A percentile compares a stretch with the other conserved stretches of the same genome.
phyloP scores from a whole-genome alignment of 2,329 filamentous ascomycete genomes.

The Chaetomium sp. region DNA sequence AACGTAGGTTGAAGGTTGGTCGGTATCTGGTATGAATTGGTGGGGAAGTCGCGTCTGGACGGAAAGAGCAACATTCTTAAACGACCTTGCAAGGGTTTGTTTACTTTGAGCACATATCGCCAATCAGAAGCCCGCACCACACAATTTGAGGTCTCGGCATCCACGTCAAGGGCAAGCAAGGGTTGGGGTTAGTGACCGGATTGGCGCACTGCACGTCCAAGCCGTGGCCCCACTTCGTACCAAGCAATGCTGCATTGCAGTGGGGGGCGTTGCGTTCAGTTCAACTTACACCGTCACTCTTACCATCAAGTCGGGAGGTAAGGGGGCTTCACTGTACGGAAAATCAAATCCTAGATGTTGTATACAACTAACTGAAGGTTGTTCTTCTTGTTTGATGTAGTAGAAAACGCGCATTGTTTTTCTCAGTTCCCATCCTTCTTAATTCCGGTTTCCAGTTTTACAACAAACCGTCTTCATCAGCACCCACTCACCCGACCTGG shows the following conservation, averaged over 20 bases:
- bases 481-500: not conserved
- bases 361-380: not conserved
- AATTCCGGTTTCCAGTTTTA: not conserved
- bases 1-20: not conserved
- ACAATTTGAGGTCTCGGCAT: conserved; percentile 3
- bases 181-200: not conserved
- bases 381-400: not conserved
- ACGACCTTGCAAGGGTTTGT: conserved; percentile 32
- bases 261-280: not conserved
- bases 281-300: not conserved
- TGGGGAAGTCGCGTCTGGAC: conserved; percentile 29
- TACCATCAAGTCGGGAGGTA: not conserved
- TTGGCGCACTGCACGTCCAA: no score
- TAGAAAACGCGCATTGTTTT: not conserved
- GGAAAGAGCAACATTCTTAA: conserved; percentile 4
- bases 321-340: not conserved
- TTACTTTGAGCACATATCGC: conserved; percentile 33
- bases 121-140: conserved; percentile 27
- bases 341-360: not conserved
- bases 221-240: no score
- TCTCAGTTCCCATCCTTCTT: not conserved
- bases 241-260: not conserved
- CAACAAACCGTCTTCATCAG: not conserved
- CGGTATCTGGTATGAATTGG: not conserved
- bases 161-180: not conserved